phyloP scores from a whole-genome alignment of 2,329 filamentous ascomycete genomes.

The Mariannaea elegans region DNA sequence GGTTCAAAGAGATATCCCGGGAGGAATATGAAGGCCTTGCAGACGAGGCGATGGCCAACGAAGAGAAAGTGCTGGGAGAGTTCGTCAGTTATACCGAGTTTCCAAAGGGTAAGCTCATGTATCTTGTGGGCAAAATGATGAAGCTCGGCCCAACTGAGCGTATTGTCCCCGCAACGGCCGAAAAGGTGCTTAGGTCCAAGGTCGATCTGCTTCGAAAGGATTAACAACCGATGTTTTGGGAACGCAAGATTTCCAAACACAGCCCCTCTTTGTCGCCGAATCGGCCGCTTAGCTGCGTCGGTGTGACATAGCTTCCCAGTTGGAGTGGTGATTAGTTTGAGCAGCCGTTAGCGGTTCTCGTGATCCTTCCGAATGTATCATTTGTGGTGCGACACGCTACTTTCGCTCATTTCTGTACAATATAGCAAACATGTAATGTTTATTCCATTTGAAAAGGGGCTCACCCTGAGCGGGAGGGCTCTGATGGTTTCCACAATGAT shows the following conservation, averaged over 20 bases:
- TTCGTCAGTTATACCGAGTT: conserved; percentile 56
- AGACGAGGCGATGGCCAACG: conserved; percentile 52
- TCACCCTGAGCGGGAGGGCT: neutral
- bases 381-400: conserved; percentile 27
- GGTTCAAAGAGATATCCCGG: conserved; percentile 61
- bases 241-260: conserved; percentile 21
- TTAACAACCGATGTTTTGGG: conserved; percentile 19
- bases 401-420: conserved; percentile 27
- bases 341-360: conserved; percentile 17
- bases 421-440: conserved; percentile 32
- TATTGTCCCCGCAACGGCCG: conserved; percentile 62
- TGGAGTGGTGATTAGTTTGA: conserved; percentile 18
- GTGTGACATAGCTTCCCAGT: conserved; percentile 27
- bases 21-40: conserved; percentile 61
- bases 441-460: conserved; percentile 19
- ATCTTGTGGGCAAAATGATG: conserved; percentile 68
- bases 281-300: conserved; percentile 21
- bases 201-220: conserved; percentile 35
- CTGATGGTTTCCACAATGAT: neutral
- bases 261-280: conserved; percentile 23
- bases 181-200: conserved; percentile 53
- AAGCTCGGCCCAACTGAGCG: conserved; percentile 61
- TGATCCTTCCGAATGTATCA: conserved; percentile 29
- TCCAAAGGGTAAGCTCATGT: conserved; percentile 69
- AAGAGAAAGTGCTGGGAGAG: conserved; percentile 57